Base-by-base conservation (phyloP, 805 yeast species). In the Sugiyamaella valdiviana region DNA sequence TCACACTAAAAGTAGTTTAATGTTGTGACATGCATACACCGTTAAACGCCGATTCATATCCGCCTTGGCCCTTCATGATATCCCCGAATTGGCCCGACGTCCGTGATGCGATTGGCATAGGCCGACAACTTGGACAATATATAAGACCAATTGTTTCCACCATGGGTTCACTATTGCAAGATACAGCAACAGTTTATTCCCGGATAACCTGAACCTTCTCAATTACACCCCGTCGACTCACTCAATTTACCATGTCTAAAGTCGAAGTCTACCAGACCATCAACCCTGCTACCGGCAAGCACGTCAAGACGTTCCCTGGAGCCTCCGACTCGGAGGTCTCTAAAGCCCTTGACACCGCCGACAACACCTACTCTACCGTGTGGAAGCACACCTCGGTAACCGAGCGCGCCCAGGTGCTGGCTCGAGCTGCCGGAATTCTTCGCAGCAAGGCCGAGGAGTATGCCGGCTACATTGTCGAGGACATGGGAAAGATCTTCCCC, bases 401-500 rank as follows among this genome's bases (percentile, higher is more conserved):
- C 39, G 69, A 73, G 32, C 73, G 89, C 45, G 67, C 80, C 2
- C 68, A 65, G 12, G 54, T 80, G 49, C 72, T 83, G 41, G 62
- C 66, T 47, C 73, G 70, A 37, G 68, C 82, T 64, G 74, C 75
- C 57, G 64, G 66, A 5, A 66, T 80, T 47, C 71, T 81, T 69
- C 64, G 70, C 36, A 77, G 74, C 43, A 76, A 83, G 61, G 69
- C 70, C 29, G 77, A 76, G 5, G 89, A 83, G 59, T 71, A 83
- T 53, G 88, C 87, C 36, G 72, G 63, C 48, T 58, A 83, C 41
- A 70, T 79, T 45, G 77, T 83, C n/a, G 63, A 77, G 48, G 91
- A 83, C 58, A 88, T 88, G 66, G 96, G 96, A 68, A 89, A 88
- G 71, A 80, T 95, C 22, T 22, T 42, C 36, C 39, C 46, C 24